Percentiles rank a stretch among this genome's conserved stretches.
Conservation (phyloP, 371 early-diverging fungal genomes). For the Circinella minor region DNA sequence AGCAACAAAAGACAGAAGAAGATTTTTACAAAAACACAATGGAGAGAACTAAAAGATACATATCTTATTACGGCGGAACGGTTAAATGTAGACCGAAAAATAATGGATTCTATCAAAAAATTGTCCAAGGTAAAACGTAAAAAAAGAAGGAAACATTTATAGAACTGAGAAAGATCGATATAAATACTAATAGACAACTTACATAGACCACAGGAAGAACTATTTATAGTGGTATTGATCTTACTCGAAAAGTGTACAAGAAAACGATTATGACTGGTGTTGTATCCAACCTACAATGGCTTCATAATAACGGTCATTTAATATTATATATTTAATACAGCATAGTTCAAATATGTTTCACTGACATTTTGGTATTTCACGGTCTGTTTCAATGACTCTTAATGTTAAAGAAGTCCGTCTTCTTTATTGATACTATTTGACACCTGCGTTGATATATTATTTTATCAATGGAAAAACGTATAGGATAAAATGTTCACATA, state of each 20-base stretch:
- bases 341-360: too few relatives aligned
- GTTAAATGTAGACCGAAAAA: conserved; percentile 1
- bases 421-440: too few relatives aligned
- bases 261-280: conserved; percentile 3
- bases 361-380: too few relatives aligned
- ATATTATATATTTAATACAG: too few relatives aligned
- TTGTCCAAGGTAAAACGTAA: not conserved
- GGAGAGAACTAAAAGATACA: not conserved
- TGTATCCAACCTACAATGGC: too few relatives aligned
- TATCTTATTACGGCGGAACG: not conserved
- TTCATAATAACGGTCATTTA: too few relatives aligned
- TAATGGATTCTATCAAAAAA: not conserved
- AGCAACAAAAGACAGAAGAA: conserved; percentile 2
- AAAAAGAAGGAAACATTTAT: conserved; percentile 1
- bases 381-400: too few relatives aligned
- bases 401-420: too few relatives aligned
- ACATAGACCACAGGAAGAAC: not conserved
- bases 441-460: too few relatives aligned
- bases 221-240: not conserved
- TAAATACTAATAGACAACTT: conserved; percentile 4
- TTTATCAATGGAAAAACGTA: too few relatives aligned
- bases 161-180: conserved; percentile 1
- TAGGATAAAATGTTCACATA: too few relatives aligned
- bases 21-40: not conserved
- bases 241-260: not conserved